These are phyloP conservation scores for Nepenthes gracilis DNA, from an alignment of 148 eudicot genomes.

Conservation along the genomic window DNA sequence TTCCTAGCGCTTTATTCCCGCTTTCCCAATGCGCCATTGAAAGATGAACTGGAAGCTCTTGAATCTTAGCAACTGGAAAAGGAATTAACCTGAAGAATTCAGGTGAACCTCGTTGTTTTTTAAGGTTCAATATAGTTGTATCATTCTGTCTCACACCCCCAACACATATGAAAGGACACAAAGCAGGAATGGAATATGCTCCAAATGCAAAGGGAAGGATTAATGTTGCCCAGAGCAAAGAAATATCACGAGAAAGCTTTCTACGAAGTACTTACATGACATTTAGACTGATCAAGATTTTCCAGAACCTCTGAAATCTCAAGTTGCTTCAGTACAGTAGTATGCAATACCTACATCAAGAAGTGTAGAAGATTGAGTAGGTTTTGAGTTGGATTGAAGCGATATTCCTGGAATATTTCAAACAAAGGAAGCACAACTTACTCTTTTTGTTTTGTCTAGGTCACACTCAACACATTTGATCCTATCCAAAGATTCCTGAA, in stretches of 20 bases:
- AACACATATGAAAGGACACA: too few relatives aligned
- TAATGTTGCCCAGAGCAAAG: neutral
- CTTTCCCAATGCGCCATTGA: too few relatives aligned
- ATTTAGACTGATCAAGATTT: slow-evolving; percentile 36
- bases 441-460: slow-evolving; percentile 66
- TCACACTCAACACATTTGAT: slow-evolving; percentile 64
- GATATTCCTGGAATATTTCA: neutral
- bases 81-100: too few relatives aligned
- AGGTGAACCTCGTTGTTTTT: too few relatives aligned
- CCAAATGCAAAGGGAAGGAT: too few relatives aligned
- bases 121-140: too few relatives aligned
- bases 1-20: too few relatives aligned
- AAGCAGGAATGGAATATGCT: too few relatives aligned
- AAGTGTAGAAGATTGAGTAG: neutral
- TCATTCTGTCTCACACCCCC: too few relatives aligned
- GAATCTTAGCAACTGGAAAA: too few relatives aligned
- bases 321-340: slow-evolving; percentile 51
- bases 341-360: slow-evolving; percentile 37
- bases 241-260: neutral
- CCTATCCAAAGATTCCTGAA: slow-evolving; percentile 54
- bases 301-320: slow-evolving; percentile 48
- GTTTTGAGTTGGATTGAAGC: neutral
- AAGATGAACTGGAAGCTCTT: too few relatives aligned
- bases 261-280: slow-evolving; percentile 32
- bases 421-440: slow-evolving; percentile 14